Evolutionary conservation across 2,329 filamentous ascomycete species (phyloP), one percentile per base, ranked within the genome.

Genomic region (Colletotrichum sp.): DNA sequence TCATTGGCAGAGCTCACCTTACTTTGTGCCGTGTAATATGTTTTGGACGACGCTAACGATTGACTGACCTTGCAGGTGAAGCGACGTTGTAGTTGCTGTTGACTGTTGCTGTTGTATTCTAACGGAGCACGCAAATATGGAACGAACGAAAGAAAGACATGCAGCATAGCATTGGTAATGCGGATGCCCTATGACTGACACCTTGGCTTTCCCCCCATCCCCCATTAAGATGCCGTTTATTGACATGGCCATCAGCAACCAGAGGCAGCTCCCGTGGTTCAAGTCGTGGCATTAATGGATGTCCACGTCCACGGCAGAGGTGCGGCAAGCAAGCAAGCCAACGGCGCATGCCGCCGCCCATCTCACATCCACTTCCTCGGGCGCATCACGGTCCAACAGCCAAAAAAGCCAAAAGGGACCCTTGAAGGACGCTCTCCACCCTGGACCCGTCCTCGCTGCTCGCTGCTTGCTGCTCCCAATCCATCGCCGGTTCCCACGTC

Each of bases 401-500:
- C n/a, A 16, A 63, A 48, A 32, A 66, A 36, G 24, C 43, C 38
- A 55, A 58, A 66, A 24, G 30, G 28, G 48, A 48, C 69, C 68
- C 64, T 73, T 34, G 64, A 30, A n/a, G 26, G 30, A 48, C 48
- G 36, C 62, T 55, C 65, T 64, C 71, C 58, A 73, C 59, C 26
- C 28, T 36, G 48, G 16, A 52, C 62, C 62, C 72, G 55, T 71
- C 55, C 55, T 52, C 43, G 43, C 43, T 48, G 43, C n/a, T 48
- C 38, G 38, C 38, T 43, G 38, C 38, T 48, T n/a, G 43, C 36
- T 36, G 30, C 48, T 72, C 63, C 63, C 34, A 68, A 62, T 56
- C 56, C 73, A 72, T 58, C 63, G 26, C 56, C 58, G 26, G 65
- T 58, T 63, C 63, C 70, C 63, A 68, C 63, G 38, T 68, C 65